These are phyloP conservation scores for Jatropha multifida DNA, from an alignment of 441 rosid genomes.

Conservation along the genomic window DNA sequence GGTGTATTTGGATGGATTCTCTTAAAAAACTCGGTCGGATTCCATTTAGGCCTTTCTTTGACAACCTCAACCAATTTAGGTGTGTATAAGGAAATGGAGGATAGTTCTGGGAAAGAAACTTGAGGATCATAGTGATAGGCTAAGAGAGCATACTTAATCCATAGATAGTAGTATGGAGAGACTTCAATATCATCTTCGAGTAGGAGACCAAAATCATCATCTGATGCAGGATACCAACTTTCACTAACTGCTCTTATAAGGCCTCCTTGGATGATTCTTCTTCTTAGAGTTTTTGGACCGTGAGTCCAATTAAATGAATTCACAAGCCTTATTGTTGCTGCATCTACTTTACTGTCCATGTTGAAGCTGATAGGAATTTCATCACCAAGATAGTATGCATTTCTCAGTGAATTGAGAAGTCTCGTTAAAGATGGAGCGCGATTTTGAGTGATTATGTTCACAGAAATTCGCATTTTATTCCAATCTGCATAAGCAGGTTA, in stretches of 20 bases:
- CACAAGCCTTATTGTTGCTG: slow-evolving; percentile 68
- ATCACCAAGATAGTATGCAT: slow-evolving; percentile 80
- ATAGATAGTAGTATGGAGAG: slow-evolving; percentile 87
- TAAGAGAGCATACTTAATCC: slow-evolving; percentile 91
- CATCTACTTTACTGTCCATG: slow-evolving; percentile 93
- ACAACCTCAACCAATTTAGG: slow-evolving; percentile 87
- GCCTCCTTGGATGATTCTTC: slow-evolving; percentile 98
- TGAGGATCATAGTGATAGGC: slow-evolving; percentile 95
- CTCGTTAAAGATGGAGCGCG: slow-evolving; percentile 64
- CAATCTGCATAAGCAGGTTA: slow-evolving; percentile 58
- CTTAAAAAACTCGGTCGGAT: slow-evolving; percentile 81
- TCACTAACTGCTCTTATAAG: slow-evolving; percentile 98
- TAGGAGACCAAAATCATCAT: slow-evolving; percentile 83
- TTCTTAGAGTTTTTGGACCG: slow-evolving; percentile 76
- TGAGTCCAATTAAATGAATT: slow-evolving; percentile 86
- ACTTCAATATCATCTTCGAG: slow-evolving; percentile 97
- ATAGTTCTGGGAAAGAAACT: slow-evolving; percentile 77
- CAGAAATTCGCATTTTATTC: slow-evolving; percentile 84
- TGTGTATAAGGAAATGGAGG: slow-evolving; percentile 89
- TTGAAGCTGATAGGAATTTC: slow-evolving; percentile 88
- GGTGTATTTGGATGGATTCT: slow-evolving; percentile 87
- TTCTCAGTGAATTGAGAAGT: slow-evolving; percentile 69
- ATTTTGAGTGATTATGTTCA: slow-evolving; percentile 90
- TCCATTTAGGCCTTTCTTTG: slow-evolving; percentile 95
- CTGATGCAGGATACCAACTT: slow-evolving; percentile 95